Base-by-base conservation (phyloP, 2,329 filamentous ascomycete genomes). In the Cyclaneusma minus region DNA sequence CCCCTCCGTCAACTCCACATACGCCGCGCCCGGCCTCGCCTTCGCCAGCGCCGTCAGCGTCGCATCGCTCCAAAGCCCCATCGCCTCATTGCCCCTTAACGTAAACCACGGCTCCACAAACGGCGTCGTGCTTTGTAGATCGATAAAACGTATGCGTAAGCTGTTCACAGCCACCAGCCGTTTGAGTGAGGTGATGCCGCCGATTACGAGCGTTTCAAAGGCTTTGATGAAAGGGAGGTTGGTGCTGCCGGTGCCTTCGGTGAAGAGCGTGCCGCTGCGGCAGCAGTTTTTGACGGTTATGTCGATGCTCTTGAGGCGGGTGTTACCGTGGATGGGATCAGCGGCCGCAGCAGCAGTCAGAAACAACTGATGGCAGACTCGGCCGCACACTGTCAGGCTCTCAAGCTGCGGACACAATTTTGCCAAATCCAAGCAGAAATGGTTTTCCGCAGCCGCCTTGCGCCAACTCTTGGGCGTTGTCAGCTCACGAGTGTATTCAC, bases 241-340 rank as follows among this genome's bases (percentile, higher is more conserved):
- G 12, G 71, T 73, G 32, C 82, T 77, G 1, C 75, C 74, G 3
- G 72, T 75, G 3, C 71, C 73, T 37, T 79, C 73, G 34, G 70
- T 62, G 55, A 59, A 72, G 13, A 43, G 27, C 16, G 35, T 33
- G 35, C 54, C 52, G 24, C 52, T 48, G 3, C 74, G 65, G 39
- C 78, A 84, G 45, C 74, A 77, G 34, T 80, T 80, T 51, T 80
- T 80, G 29, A 83, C 71, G 0, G 74, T 73, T 22, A 83, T 50
- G 39, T 83, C 76, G 13, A 83, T 59, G 2, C 69, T 73, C 48
- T 68, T 69, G 22, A 83, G 60, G 10, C 53, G 54, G 5, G 59
- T 55, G 13, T 54, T 48, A 23, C 58, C 53, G 54, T 6, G 60
- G 22, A 60, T 48, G 21, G 60, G 48, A 34, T 65, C 57, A 16